Evolutionary conservation across 306 rosid species (phyloP).

Genomic region (Quercus berberidifolia): DNA sequence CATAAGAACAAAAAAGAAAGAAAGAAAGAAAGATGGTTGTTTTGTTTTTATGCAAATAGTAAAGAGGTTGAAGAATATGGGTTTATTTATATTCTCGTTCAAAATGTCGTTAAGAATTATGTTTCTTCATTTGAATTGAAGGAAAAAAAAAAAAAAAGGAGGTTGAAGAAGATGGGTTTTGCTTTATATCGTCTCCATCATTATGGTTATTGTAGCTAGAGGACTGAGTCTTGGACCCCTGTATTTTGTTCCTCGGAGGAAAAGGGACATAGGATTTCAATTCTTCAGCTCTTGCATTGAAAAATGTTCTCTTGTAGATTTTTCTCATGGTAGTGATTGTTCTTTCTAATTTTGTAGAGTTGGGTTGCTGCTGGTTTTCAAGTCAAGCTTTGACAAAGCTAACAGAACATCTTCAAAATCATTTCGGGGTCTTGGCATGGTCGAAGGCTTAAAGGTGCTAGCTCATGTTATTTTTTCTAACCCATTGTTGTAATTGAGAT

Average conservation of each 20-base stretch:
- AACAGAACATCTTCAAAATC: slow-evolving; percentile 94
- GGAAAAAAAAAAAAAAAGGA: no score
- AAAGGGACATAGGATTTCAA: not conserved
- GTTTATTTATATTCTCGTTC: no score
- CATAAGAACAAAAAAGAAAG: no score
- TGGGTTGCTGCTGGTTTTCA: slow-evolving; percentile 88
- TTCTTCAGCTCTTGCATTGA: not conserved
- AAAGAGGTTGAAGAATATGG: no score
- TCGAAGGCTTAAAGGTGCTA: slow-evolving; percentile 79
- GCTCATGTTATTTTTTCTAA: slow-evolving; percentile 5
- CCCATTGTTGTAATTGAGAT: slow-evolving; percentile 3
- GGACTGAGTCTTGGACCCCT: no score
- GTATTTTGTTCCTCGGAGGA: not conserved
- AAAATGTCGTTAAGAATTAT: no score
- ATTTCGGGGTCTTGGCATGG: slow-evolving; percentile 93
- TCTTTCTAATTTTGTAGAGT: slow-evolving; percentile 48
- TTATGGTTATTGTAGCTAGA: no score
- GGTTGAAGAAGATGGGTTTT: not conserved
- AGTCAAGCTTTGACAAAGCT: slow-evolving; percentile 97
- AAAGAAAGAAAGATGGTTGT: no score
- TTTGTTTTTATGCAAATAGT: no score
- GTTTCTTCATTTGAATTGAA: no score
- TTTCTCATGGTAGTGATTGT: slow-evolving; percentile 8
- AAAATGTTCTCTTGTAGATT: slow-evolving; percentile 7
- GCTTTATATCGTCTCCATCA: no score